A percentile compares a stretch with the other conserved stretches of the same genome.
Conservation (phyloP, 306 rosid genomes). For the Rubus idaeus region DNA sequence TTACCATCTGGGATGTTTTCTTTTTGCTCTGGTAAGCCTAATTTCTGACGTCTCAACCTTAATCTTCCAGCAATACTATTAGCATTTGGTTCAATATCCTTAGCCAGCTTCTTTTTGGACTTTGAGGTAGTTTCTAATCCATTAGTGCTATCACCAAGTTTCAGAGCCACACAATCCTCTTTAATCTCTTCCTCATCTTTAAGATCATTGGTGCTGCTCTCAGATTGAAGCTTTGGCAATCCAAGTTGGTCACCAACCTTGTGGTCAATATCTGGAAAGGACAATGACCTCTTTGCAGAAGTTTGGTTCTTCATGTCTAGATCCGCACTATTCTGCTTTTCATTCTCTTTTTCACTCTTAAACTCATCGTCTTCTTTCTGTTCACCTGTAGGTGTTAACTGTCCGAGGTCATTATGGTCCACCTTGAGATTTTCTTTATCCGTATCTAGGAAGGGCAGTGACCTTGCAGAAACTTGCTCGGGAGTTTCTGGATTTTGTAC, state of each 20-base stretch:
- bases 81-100: neutral
- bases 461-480: conserved; percentile 53
- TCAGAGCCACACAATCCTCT: neutral
- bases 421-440: conserved; percentile 35
- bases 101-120: conserved; percentile 3
- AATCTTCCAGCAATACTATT: conserved; percentile 38
- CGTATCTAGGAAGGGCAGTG: conserved; percentile 48
- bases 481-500: conserved; percentile 39
- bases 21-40: neutral
- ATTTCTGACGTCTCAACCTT: conserved; percentile 15
- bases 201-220: conserved; percentile 1
- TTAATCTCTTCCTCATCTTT: conserved; percentile 16
- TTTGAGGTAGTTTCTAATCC: too few species aligned
- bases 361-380: conserved; percentile 23
- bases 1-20: conserved; percentile 12
- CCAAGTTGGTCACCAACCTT: conserved; percentile 17
- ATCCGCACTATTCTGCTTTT: conserved; percentile 9
- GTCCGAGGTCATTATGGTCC: conserved; percentile 24
- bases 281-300: conserved; percentile 51
- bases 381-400: conserved; percentile 29
- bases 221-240: conserved; percentile 18
- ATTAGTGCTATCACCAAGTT: neutral
- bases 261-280: conserved; percentile 34
- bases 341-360: conserved; percentile 18
- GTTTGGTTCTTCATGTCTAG: conserved; percentile 25